phyloP scores from a whole-genome alignment of 176 grass and related monocot genomes.

The Zoysia japonica region DNA sequence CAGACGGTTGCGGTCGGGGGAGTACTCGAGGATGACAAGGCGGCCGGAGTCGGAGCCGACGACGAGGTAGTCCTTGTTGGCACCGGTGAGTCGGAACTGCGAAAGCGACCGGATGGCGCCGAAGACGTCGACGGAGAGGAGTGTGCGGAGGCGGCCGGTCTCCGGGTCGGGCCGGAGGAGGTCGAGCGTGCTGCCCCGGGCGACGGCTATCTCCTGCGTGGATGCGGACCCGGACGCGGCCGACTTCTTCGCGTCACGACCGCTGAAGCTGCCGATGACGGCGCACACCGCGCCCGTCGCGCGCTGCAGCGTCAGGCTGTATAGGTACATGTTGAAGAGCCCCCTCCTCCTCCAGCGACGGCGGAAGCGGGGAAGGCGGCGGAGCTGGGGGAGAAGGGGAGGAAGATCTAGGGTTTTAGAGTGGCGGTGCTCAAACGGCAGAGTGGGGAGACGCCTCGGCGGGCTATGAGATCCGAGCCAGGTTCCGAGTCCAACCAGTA shows the following conservation, averaged over 20 bases:
- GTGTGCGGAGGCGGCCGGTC: conserved; percentile 68
- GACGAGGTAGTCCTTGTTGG: conserved; percentile 88
- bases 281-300: conserved; percentile 79
- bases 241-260: conserved; percentile 67
- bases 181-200: conserved; percentile 68
- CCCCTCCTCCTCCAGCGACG: background rate
- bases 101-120: conserved; percentile 92
- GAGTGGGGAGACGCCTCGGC: background rate
- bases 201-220: conserved; percentile 88
- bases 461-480: conserved; percentile 11
- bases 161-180: conserved; percentile 82
- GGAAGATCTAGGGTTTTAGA: conserved; percentile 56
- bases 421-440: conserved; percentile 1
- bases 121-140: conserved; percentile 93
- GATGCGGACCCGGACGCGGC: conserved; percentile 26
- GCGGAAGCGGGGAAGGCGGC: background rate
- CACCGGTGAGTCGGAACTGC: conserved; percentile 94
- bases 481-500: background rate
- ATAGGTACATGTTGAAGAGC: conserved; percentile 64
- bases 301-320: conserved; percentile 82
- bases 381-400: background rate
- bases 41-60: conserved; percentile 91
- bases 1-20: conserved; percentile 74
- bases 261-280: conserved; percentile 85
- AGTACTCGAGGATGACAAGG: conserved; percentile 95